These are phyloP conservation scores for Arthrobotrys conoides DNA, from an alignment of 2,329 filamentous ascomycete species.

Conservation along the genomic window DNA sequence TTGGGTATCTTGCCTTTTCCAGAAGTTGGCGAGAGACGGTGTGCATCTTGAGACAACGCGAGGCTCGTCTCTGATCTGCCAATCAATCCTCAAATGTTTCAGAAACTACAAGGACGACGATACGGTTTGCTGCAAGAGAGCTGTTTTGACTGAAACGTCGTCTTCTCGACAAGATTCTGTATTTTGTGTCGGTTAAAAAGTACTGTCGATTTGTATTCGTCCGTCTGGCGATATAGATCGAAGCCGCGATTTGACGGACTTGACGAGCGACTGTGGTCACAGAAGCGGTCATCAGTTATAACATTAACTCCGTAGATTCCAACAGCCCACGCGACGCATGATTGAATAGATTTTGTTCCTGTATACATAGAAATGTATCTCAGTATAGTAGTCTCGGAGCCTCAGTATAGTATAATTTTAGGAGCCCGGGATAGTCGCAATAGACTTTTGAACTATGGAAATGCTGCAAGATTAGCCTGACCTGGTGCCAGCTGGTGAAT, in stretches of 20 bases:
- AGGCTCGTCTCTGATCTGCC: constrained; percentile 4
- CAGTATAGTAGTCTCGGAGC: not conserved
- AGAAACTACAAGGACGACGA: constrained; percentile 4
- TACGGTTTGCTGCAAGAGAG: not conserved
- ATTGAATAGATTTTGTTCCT: not conserved
- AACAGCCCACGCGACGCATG: not conserved
- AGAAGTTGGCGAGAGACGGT: constrained; percentile 45
- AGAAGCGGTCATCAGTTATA: not conserved
- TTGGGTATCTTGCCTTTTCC: constrained; percentile 19
- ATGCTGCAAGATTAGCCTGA: not conserved
- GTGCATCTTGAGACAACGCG: constrained; percentile 41
- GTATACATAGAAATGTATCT: not conserved
- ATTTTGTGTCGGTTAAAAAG: not conserved
- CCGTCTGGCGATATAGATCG: not conserved
- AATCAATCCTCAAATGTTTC: not conserved
- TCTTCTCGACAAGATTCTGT: not conserved
- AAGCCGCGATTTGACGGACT: not conserved
- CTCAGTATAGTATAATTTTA: no score
- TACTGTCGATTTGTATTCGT: not conserved
- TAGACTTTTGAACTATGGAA: no score
- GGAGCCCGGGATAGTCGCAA: no score
- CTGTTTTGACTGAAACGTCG: constrained; percentile 25
- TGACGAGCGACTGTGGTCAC: not conserved
- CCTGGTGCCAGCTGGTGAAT: no score
- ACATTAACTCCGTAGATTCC: not conserved